Base-by-base conservation (phyloP, 768 basidiomycete genomes). In the Auricularia sp. region DNA sequence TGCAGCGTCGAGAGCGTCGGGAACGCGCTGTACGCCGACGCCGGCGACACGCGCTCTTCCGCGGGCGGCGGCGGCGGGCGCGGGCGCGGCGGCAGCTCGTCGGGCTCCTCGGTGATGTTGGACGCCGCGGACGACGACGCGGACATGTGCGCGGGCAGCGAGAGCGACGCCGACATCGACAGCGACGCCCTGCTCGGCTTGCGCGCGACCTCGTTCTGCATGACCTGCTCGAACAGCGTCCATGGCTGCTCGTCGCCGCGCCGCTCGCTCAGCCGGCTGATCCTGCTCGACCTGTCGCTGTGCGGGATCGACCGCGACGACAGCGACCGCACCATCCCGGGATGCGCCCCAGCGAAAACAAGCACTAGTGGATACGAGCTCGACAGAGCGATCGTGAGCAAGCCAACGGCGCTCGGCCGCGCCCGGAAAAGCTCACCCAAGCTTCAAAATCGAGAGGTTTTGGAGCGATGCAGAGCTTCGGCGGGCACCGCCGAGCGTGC, bases 1-100 rank as follows among this genome's bases (percentile, higher is more conserved):
- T 68, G 69, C 3, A 70, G 54, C 13, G 83, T 82, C 65, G 85
- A 80, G 35, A 87, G 66, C 18, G 51, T 39, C 16, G 70, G 69
- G 24, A 70, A 44, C n/a, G 45, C 45, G 36, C 24, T 13, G 7
- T 44, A 35, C 3, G n/a, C n/a, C n/a, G n/a, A n/a, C n/a, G n/a
- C n/a, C n/a, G 44, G 56, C 24, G 56, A 10, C 24, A 29, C 29
- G 29, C 16, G 24, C 6, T 1, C 4, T 4, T 29, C 56, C 4
- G 10, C 1, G 24, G 6, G 10, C 56, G 24, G 11, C 24, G 56
- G 56, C 24, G 13, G 21, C 29, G 54, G 54, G 18, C 44, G 10
- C 54, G 56, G 56, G 24, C 29, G 34, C 6, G 34, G 10, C 34
- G 56, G 56, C 24, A 59, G 24, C 29, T 59, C 56, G 34, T 14